Conservation (phyloP, 148 eudicot genomes). For the Nyssa sinensis region DNA sequence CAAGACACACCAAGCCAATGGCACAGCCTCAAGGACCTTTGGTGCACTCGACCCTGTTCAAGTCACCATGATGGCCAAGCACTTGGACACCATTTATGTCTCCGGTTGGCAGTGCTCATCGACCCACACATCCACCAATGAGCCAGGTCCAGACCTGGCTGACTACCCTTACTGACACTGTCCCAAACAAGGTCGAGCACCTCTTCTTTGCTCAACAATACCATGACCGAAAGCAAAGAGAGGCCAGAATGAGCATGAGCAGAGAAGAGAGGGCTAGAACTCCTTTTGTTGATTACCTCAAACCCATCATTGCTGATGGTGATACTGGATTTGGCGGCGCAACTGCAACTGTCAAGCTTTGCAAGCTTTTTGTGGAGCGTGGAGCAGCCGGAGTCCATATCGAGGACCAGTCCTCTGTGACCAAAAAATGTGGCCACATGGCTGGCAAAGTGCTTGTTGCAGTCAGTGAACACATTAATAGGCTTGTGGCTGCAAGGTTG, state of each 20-base stretch:
- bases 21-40: conserved; percentile 70
- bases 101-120: conserved; percentile 91
- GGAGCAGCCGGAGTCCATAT: conserved; percentile 85
- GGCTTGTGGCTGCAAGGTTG: conserved; percentile 69
- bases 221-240: too few relatives aligned
- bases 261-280: conserved; percentile 62
- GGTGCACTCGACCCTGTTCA: conserved; percentile 87
- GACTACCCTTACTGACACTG: too few relatives aligned
- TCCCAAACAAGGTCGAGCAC: too few relatives aligned
- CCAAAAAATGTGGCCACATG: conserved; percentile 90
- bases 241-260: conserved; percentile 70
- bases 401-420: conserved; percentile 79
- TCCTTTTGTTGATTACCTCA: conserved; percentile 63
- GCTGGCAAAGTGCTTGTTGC: conserved; percentile 76
- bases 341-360: conserved; percentile 73
- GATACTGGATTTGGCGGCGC: conserved; percentile 89
- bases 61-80: conserved; percentile 82
- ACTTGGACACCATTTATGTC: conserved; percentile 76
- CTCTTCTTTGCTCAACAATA: too few relatives aligned
- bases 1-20: conserved; percentile 61
- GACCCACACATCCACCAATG: conserved; percentile 70
- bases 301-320: conserved; percentile 76
- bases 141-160: conserved; percentile 86
- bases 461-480: conserved; percentile 59
- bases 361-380: conserved; percentile 81